These are phyloP conservation scores for Coemansia sp. DNA, from an alignment of 192 early-diverging fungal genomes.

Conservation along the genomic window DNA sequence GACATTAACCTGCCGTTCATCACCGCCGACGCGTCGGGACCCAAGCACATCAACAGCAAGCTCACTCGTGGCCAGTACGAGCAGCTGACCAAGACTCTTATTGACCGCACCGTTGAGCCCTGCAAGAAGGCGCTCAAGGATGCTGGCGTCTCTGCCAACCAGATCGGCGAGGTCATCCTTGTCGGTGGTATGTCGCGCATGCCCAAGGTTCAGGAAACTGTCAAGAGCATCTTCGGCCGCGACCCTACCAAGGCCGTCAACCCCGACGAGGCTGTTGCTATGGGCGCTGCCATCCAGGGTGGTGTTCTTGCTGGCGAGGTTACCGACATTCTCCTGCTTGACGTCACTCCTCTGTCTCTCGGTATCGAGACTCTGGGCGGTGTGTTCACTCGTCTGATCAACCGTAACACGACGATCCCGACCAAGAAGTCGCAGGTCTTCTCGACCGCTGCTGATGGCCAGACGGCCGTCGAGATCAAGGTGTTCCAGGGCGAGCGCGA, in stretches of 20 bases:
- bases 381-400: constrained; percentile 93
- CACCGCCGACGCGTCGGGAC: constrained; percentile 76
- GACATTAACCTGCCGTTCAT: constrained; percentile 90
- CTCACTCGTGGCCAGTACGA: constrained; percentile 96
- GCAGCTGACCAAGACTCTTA: constrained; percentile 85
- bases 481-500: constrained; percentile 96
- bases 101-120: constrained; percentile 86
- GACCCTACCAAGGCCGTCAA: constrained; percentile 96
- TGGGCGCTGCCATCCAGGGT: constrained; percentile 95
- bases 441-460: constrained; percentile 96
- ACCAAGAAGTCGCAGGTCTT: constrained; percentile 99
- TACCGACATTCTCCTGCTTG: constrained; percentile 74
- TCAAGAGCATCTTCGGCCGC: constrained; percentile 93
- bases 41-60: constrained; percentile 98
- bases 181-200: constrained; percentile 99
- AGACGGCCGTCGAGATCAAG: constrained; percentile 92
- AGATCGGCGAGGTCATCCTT: constrained; percentile 94
- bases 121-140: constrained; percentile 93
- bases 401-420: constrained; percentile 89
- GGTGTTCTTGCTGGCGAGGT: constrained; percentile 81
- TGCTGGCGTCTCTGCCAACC: constrained; percentile 53
- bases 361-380: constrained; percentile 98
- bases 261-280: constrained; percentile 98
- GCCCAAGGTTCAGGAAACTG: constrained; percentile 90
- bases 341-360: constrained; percentile 94